Evolutionary conservation across 345 rosid genomes (phyloP).

Genomic region (Garcia nutans): DNA sequence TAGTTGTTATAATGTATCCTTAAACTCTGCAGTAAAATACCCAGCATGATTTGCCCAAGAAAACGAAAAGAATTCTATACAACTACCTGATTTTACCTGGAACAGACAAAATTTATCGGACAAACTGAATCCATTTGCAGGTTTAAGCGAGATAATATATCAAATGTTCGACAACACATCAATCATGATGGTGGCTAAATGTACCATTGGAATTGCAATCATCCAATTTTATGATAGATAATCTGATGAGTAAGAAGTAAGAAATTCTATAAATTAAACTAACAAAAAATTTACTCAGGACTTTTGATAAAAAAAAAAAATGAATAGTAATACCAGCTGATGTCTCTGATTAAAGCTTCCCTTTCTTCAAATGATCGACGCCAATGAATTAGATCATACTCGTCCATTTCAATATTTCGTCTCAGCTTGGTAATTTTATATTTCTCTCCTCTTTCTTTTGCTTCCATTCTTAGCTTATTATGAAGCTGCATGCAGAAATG

Average conservation of each 20-base stretch:
- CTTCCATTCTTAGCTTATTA: conserved; percentile 63
- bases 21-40: too few relatives aligned
- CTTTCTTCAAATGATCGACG: conserved; percentile 89
- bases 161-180: background rate
- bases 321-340: conserved; percentile 60
- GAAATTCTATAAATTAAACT: background rate
- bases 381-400: conserved; percentile 84
- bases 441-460: conserved; percentile 66
- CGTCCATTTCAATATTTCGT: conserved; percentile 90
- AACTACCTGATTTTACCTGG: background rate
- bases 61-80: background rate
- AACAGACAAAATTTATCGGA: background rate
- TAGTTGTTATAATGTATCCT: too few relatives aligned
- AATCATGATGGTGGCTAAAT: background rate
- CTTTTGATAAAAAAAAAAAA: background rate
- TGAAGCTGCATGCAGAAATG: conserved; percentile 50
- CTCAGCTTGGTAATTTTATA: conserved; percentile 69
- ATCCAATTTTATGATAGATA: background rate
- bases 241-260: background rate
- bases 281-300: background rate
- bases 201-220: background rate
- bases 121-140: background rate
- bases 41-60: too few relatives aligned
- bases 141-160: background rate
- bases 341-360: conserved; percentile 91